Base-by-base conservation (phyloP, 2,329 filamentous ascomycete species). In the Xylaria sp. region DNA sequence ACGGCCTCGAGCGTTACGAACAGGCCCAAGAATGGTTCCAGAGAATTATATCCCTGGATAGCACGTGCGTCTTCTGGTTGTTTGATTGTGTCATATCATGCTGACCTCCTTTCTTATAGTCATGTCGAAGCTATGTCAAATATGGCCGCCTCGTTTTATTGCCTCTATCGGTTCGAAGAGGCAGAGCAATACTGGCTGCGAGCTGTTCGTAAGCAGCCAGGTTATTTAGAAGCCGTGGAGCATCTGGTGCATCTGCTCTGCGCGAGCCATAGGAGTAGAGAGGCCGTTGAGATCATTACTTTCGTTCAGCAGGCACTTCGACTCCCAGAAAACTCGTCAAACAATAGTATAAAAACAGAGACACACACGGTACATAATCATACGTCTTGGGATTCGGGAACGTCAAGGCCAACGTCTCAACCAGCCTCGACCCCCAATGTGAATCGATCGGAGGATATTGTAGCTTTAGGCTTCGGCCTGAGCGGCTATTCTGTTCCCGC, bases 111-210 rank as follows among this genome's bases (percentile, higher is more conserved):
- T 9, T 52, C 27, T 13, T 65, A 63, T 70, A 92, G 89, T 70
- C 92, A 97, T 74, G 90, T 97, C 49, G 95, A 99, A 79, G 93
- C 94, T 21, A 89, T 95, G 43, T 97, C 94, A 21, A 98, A 98
- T 74, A 86, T 96, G 63, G 95, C 94, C 21, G 94, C 94, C 21
- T 93, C 94, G 1, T 80, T 97, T 23, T 88, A 97, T 68, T 93
- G 93, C 59, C 83, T 98, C 9, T 88, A 92, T 63, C 88, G 90
- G 61, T 90, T 90, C 60, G 85, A 90, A 48, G 94, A 98, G 71
- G 95, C 95, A 6, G 90, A 97, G 73, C 84, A 87, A 60, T 85
- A 93, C 72, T 99, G 95, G 95, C 81, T 90, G 66, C 87, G 85
- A 63, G 93, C 93, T n/a, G 87, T 98, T 25, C 90, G 88, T 72